Conservation (phyloP, 768 basidiomycete species). For the Phlegmacium glaucopus region DNA sequence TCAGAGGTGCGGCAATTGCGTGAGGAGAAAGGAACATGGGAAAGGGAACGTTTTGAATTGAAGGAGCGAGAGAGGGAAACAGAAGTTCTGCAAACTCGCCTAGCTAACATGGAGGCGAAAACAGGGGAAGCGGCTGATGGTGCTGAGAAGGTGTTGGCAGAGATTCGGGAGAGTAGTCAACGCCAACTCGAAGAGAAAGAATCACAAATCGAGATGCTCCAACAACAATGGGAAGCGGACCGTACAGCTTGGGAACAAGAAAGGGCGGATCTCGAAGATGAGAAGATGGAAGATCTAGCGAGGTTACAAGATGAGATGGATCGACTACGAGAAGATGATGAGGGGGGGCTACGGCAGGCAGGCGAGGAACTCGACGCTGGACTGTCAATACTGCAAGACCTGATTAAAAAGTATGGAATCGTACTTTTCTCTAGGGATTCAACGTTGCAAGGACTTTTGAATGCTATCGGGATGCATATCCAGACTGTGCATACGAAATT, state of each 20-base stretch:
- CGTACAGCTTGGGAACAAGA: constrained; percentile 45
- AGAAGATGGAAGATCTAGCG: constrained; percentile 43
- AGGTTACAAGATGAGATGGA: constrained; percentile 50
- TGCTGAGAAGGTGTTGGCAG: constrained; percentile 35
- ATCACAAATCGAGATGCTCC: constrained; percentile 34
- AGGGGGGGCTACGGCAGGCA: constrained; percentile 31
- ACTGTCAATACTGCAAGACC: constrained; percentile 39
- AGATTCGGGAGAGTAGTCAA: constrained; percentile 28
- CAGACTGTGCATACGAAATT: constrained; percentile 43
- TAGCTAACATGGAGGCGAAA: constrained; percentile 28
- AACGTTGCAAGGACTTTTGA: constrained; percentile 46
- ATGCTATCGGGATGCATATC: constrained; percentile 50
- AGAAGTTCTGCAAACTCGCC: constrained; percentile 37
- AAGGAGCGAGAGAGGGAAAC: constrained; percentile 35
- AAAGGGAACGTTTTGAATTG: constrained; percentile 41
- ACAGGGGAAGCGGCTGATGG: constrained; percentile 35
- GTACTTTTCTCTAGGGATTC: constrained; percentile 49
- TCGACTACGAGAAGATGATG: constrained; percentile 35
- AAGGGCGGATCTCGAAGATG: constrained; percentile 43
- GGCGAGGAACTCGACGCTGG: constrained; percentile 51
- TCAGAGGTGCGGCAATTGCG: constrained; percentile 43
- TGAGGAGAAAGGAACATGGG: constrained; percentile 50
- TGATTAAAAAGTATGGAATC: constrained; percentile 58
- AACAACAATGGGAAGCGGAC: constrained; percentile 37
- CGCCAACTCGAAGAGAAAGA: constrained; percentile 40